Conservation (phyloP, 1,284 basidiomycete species). For the Xerocomus nothofagi region DNA sequence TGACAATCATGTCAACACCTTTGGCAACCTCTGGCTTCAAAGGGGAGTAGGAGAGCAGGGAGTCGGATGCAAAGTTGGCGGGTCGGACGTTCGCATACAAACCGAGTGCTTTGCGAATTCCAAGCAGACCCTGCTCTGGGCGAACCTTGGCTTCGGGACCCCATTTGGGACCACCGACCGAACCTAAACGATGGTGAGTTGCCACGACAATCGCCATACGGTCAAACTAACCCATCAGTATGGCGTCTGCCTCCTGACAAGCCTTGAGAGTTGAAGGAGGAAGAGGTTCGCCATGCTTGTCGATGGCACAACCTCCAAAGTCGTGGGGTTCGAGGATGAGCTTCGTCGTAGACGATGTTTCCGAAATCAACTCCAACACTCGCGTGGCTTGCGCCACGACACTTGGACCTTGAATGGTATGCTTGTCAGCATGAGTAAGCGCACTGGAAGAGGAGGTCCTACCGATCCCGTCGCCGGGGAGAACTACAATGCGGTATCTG, state of each 20-base stretch:
- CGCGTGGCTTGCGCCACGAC: conserved; percentile 88
- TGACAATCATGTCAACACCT: conserved; percentile 90
- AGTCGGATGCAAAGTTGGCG: conserved; percentile 91
- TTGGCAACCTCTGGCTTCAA: conserved; percentile 84
- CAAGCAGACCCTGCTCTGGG: conserved; percentile 92
- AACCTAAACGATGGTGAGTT: conserved; percentile 52
- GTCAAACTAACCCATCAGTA: conserved; percentile 75
- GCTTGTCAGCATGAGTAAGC: conserved; percentile 7
- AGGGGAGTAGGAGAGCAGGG: conserved; percentile 90
- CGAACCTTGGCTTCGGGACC: conserved; percentile 87
- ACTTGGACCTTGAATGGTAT: conserved; percentile 74
- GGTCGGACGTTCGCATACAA: conserved; percentile 99
- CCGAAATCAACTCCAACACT: conserved; percentile 78
- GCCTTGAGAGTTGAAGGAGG: conserved; percentile 86
- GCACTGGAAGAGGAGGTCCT: conserved; percentile 19
- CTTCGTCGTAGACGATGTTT: conserved; percentile 59
- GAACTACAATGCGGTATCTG: conserved; percentile 84
- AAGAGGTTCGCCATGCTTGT: conserved; percentile 80
- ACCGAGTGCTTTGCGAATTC: conserved; percentile 91
- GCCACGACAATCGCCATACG: neutral
- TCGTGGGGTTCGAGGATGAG: conserved; percentile 78
- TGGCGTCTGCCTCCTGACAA: conserved; percentile 87
- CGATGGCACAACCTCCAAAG: conserved; percentile 95
- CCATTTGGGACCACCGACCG: conserved; percentile 99
- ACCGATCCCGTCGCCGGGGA: conserved; percentile 98